These are phyloP conservation scores for Hypocreales sp. DNA, from an alignment of 2,329 filamentous ascomycete genomes.

Conservation along the genomic window DNA sequence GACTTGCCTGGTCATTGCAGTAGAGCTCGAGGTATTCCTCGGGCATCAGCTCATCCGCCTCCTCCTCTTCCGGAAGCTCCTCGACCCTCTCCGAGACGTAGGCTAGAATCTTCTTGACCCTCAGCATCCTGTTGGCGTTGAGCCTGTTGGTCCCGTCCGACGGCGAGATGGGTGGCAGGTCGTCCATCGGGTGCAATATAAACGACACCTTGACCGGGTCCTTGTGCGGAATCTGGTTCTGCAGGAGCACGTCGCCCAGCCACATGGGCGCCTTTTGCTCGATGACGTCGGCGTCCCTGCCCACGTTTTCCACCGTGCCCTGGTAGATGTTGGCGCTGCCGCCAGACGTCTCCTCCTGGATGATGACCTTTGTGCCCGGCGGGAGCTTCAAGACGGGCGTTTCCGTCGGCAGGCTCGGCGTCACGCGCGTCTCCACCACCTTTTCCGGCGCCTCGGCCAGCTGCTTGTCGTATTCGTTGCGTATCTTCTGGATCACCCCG, in stretches of 20 bases:
- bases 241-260: constrained; percentile 74
- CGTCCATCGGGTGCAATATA: constrained; percentile 64
- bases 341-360: constrained; percentile 52
- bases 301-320: constrained; percentile 68
- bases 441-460: constrained; percentile 37
- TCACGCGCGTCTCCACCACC: constrained; percentile 45
- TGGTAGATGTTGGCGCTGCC: constrained; percentile 77
- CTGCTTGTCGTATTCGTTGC: constrained; percentile 56
- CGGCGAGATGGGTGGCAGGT: constrained; percentile 58
- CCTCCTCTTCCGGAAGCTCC: constrained; percentile 41
- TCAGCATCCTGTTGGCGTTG: constrained; percentile 92
- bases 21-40: constrained; percentile 93
- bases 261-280: constrained; percentile 82
- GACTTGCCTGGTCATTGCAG: constrained; percentile 73
- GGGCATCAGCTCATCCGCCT: constrained; percentile 49
- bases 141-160: constrained; percentile 75
- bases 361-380: constrained; percentile 47
- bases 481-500: constrained; percentile 58
- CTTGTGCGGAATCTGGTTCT: constrained; percentile 71
- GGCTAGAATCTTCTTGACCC: constrained; percentile 83
- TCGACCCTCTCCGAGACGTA: constrained; percentile 92
- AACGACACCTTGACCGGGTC: constrained; percentile 97
- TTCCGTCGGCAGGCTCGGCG: constrained; percentile 55
- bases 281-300: constrained; percentile 63
- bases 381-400: constrained; percentile 65